Conservation (phyloP, 2,329 filamentous ascomycete genomes). For the Magnaporthiopsis incrustans region DNA sequence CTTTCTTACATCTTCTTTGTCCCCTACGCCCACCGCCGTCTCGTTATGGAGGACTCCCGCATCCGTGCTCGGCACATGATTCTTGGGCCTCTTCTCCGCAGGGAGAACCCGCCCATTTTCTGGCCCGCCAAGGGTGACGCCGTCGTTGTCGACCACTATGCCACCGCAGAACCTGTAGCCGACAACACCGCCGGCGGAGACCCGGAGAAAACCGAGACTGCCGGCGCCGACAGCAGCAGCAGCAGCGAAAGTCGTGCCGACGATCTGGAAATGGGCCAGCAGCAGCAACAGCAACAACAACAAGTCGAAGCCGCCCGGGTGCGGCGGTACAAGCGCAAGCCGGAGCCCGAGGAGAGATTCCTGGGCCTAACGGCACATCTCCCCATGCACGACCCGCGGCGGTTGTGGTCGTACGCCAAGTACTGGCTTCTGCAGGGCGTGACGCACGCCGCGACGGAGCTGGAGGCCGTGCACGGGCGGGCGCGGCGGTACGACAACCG, state of each 20-base stretch:
- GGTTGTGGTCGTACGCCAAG: conserved; percentile 2
- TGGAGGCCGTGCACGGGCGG: conserved; percentile 14
- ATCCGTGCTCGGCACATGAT: conserved; percentile 3
- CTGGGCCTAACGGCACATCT: neutral
- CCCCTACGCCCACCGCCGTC: conserved; percentile 4
- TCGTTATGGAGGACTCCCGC: conserved; percentile 4
- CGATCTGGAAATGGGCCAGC: neutral
- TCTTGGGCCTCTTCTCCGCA: neutral
- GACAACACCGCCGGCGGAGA: neutral
- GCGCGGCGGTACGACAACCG: conserved; percentile 35
- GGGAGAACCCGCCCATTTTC: conserved; percentile 1
- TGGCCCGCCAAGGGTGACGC: conserved; percentile 2
- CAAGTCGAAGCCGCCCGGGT: neutral
- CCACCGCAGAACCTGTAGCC: neutral
- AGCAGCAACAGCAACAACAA: neutral
- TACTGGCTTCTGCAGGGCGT: conserved; percentile 5
- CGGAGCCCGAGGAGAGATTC: conserved; percentile 3
- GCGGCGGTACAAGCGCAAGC: neutral
- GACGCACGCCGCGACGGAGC: conserved; percentile 1
- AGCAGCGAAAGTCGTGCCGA: neutral
- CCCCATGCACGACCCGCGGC: neutral
- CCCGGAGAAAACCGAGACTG: neutral
- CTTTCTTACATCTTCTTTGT: conserved; percentile 3
- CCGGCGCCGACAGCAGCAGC: neutral
- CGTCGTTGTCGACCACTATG: neutral